Percentiles rank a stretch among this genome's conserved stretches.
Conservation (phyloP, 148 eudicot species). For the Rhododendron griersonianum region DNA sequence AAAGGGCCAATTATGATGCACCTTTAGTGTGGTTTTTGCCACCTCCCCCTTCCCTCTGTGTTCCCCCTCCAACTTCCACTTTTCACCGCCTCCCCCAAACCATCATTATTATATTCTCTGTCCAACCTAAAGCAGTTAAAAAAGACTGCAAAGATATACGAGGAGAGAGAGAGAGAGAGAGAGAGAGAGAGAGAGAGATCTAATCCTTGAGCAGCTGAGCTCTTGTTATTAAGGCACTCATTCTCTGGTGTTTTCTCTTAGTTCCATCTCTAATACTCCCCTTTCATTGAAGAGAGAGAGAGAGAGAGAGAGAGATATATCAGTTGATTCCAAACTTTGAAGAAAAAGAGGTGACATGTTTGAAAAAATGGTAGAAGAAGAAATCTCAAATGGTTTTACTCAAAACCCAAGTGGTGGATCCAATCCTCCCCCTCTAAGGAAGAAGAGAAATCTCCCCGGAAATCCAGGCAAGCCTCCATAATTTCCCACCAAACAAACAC, state of each 20-base stretch:
- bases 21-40: conserved; percentile 32
- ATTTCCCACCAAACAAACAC: background rate
- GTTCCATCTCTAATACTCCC: background rate
- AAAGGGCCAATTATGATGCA: conserved; percentile 65
- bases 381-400: conserved; percentile 40
- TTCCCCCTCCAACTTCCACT: conserved; percentile 32
- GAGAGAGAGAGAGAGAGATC: conserved; percentile 12
- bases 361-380: conserved; percentile 53
- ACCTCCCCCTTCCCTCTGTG: conserved; percentile 4
- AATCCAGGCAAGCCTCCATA: conserved; percentile 32
- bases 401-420: conserved; percentile 39
- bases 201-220: background rate
- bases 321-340: background rate
- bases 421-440: conserved; percentile 52
- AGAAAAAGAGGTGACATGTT: conserved; percentile 3
- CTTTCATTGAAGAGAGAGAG: background rate
- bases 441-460: conserved; percentile 86
- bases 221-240: conserved; percentile 12
- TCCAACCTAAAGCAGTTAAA: conserved; percentile 21
- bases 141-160: conserved; percentile 11
- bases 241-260: conserved; percentile 5
- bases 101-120: conserved; percentile 6
- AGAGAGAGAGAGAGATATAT: conserved; percentile 6
- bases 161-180: background rate
- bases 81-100: conserved; percentile 57